Evolutionary conservation across 768 basidiomycete species (phyloP), one percentile per base, ranked within the genome.

Genomic region (Boletus tomentosulus): DNA sequence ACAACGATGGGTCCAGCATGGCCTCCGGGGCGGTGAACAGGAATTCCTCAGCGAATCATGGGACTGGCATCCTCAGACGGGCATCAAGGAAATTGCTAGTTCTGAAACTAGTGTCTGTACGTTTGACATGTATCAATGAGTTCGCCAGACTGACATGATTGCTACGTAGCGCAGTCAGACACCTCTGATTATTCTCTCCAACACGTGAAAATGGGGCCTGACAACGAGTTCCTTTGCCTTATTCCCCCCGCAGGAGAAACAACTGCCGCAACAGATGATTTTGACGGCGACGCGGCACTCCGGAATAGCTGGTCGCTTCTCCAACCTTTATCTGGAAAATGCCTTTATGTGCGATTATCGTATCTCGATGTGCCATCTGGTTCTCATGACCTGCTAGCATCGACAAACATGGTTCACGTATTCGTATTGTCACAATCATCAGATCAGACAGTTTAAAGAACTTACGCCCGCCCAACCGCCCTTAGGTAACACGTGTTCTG

Each of bases 361-460:
- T 66, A 65, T 59, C 64, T 66, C 61, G n/a, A 54, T 38, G 46
- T 53, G 41, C 42, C 50, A 51, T 63, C 58, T 57, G 50, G 62
- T 69, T 68, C 71, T 69, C 61, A 73, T 67, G 58, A 54, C 44
- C 55, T 61, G 50, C 57, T 74, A 92, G 87, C 84, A 87, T 67
- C 83, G 83, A 61, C 89, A 92, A 76, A 84, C 86, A 37, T 97
- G 94, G 94, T 98, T 98, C 76, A 98, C 94, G 35, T 98, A 98
- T 73, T 86, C 92, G 46, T 97, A 90, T 71, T 93, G 96, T 75
- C 94, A 99, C 74, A 90, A 94, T 70, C 81, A 84, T 48, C 86
- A 97, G 73, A 92, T 98, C 57, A 86, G 95, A 54, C 97, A 99
- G 73, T 99, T 98, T 78, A 89, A 89, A 71, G 93, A 94, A 69